Percentiles rank a stretch among this genome's conserved stretches.
Conservation (phyloP, 2,329 filamentous ascomycete genomes). For the Endoconidiophora polonica region DNA sequence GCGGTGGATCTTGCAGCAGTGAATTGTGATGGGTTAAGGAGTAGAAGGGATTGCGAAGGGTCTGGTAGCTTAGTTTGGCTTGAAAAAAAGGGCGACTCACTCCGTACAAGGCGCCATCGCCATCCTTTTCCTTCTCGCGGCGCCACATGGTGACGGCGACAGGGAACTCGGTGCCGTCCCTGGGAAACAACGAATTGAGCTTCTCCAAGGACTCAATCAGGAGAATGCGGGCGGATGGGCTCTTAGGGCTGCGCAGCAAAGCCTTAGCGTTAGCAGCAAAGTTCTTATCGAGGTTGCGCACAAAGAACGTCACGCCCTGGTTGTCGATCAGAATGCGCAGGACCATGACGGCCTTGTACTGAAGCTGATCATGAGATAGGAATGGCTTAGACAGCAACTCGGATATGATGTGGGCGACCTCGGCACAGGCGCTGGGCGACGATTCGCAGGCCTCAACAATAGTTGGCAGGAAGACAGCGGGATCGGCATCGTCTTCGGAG, state of each 20-base stretch:
- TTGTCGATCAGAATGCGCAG: slow-evolving; percentile 85
- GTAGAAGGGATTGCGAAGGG: background rate
- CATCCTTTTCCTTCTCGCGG: slow-evolving; percentile 59
- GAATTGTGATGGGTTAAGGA: background rate
- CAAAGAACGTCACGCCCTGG: slow-evolving; percentile 66
- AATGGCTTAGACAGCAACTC: slow-evolving; percentile 66
- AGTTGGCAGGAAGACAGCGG: slow-evolving; percentile 78
- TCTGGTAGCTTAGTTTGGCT: background rate
- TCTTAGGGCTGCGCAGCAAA: slow-evolving; percentile 51
- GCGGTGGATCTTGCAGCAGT: background rate
- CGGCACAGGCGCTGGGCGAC: slow-evolving; percentile 67
- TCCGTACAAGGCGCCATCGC: slow-evolving; percentile 28
- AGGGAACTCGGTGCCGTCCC: slow-evolving; percentile 5
- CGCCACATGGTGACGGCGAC: slow-evolving; percentile 60
- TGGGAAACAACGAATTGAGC: slow-evolving; percentile 35
- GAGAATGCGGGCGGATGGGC: slow-evolving; percentile 68
- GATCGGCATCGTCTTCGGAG: slow-evolving; percentile 33
- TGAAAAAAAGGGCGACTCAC: slow-evolving; percentile 22
- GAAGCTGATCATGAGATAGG: slow-evolving; percentile 46
- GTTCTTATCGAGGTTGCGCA: slow-evolving; percentile 72
- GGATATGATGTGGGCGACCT: slow-evolving; percentile 65
- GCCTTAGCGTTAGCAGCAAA: slow-evolving; percentile 65
- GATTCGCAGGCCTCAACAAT: slow-evolving; percentile 95
- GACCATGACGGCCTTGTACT: slow-evolving; percentile 96
- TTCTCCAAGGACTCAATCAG: slow-evolving; percentile 72